Percentiles rank a stretch among this genome's conserved stretches.
phyloP scores from a whole-genome alignment of 139 green algal species.

The Chlamydomonas urium region DNA sequence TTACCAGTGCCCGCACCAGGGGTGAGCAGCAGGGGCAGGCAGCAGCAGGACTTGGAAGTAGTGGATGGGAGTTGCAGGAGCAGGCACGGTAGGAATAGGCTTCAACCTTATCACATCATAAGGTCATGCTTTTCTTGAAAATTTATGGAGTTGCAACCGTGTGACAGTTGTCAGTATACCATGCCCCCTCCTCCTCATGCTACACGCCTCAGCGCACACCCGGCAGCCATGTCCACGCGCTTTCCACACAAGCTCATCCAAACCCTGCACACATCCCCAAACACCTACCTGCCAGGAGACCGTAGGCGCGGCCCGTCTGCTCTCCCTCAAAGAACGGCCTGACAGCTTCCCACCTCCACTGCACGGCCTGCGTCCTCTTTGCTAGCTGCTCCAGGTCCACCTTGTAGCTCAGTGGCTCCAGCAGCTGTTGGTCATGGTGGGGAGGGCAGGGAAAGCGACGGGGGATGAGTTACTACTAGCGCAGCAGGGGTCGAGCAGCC shows the following conservation, averaged over 20 bases:
- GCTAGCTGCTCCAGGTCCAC: constrained; percentile 12
- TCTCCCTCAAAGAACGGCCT: background rate
- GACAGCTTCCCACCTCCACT: too few species aligned
- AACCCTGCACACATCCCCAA: background rate
- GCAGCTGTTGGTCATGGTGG: too few species aligned
- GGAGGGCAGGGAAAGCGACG: too few species aligned
- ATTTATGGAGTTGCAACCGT: background rate
- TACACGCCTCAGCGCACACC: background rate
- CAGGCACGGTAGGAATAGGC: background rate
- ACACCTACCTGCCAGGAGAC: constrained; percentile 3
- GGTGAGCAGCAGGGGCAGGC: background rate
- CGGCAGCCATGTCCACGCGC: background rate
- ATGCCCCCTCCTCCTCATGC: too few species aligned
- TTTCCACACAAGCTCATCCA: background rate
- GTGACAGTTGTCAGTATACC: background rate
- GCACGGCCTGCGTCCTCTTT: background rate
- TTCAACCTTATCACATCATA: background rate
- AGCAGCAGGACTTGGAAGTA: background rate
- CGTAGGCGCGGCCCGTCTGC: background rate
- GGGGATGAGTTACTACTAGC: too few species aligned
- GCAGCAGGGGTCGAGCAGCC: too few species aligned
- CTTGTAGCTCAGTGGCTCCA: constrained; percentile 25
- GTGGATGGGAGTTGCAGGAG: background rate
- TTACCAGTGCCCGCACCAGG: constrained; percentile 1
- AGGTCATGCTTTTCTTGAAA: background rate